Evolutionary conservation across 1,139 yeast species (phyloP).

Genomic region (Saccharomycopsis crataegensis): DNA sequence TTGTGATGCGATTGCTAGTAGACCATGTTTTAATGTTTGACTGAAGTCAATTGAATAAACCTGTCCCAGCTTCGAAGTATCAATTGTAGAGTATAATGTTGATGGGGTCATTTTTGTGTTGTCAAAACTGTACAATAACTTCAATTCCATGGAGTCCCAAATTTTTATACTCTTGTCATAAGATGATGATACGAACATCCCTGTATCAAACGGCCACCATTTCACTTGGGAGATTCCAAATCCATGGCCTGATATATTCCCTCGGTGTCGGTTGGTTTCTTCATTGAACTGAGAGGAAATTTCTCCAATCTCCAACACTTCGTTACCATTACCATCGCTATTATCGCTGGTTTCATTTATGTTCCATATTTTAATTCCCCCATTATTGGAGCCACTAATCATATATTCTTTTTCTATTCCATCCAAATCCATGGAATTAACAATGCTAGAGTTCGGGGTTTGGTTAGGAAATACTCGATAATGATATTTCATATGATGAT

Average conservation of each 20-base stretch:
- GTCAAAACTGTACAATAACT: slow-evolving; percentile 59
- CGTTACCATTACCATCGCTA: background rate
- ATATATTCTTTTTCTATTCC: slow-evolving; percentile 37
- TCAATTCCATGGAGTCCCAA: slow-evolving; percentile 70
- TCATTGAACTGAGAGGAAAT: background rate
- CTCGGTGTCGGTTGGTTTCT: slow-evolving; percentile 13
- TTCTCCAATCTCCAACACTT: background rate
- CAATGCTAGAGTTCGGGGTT: background rate
- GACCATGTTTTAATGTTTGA: slow-evolving; percentile 36
- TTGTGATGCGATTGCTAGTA: slow-evolving; percentile 56
- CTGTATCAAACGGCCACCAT: slow-evolving; percentile 92
- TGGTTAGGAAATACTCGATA: background rate
- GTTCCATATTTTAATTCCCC: slow-evolving; percentile 53
- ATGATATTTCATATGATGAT: background rate
- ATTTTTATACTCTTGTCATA: slow-evolving; percentile 71
- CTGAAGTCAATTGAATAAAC: slow-evolving; percentile 34
- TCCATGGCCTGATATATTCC: slow-evolving; percentile 35
- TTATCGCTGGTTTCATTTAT: background rate
- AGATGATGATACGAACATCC: slow-evolving; percentile 77
- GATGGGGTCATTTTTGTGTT: slow-evolving; percentile 6
- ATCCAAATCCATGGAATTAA: slow-evolving; percentile 47
- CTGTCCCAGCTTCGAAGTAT: slow-evolving; percentile 28
- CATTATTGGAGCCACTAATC: slow-evolving; percentile 73
- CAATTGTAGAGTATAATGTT: background rate
- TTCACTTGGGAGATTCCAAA: slow-evolving; percentile 67